These are phyloP conservation scores for Candida hungchunana DNA, from an alignment of 805 yeast genomes.

Conservation along the genomic window DNA sequence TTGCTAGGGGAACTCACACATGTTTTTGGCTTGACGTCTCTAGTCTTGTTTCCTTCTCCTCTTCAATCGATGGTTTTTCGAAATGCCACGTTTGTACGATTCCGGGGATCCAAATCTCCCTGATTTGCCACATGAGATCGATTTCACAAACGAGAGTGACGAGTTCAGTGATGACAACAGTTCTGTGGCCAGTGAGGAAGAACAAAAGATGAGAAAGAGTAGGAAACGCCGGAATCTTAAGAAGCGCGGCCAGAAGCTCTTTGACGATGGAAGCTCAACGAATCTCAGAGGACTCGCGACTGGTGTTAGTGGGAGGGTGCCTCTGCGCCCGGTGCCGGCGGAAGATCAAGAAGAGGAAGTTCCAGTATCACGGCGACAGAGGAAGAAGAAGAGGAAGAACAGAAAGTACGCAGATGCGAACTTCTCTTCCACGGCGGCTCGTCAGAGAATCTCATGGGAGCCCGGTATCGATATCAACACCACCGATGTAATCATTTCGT, in stretches of 20 bases:
- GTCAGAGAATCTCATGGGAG: slow-evolving; percentile 49
- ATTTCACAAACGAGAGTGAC: slow-evolving; percentile 22
- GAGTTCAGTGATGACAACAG: slow-evolving; percentile 18
- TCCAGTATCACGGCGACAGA: not conserved
- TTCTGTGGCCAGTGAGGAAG: slow-evolving; percentile 1
- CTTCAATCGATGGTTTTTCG: too few species aligned
- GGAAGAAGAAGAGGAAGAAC: slow-evolving; percentile 14
- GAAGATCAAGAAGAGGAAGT: too few species aligned
- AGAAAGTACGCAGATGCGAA: slow-evolving; percentile 34
- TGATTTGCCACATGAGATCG: slow-evolving; percentile 30
- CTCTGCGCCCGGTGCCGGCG: too few species aligned
- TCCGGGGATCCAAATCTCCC: slow-evolving; percentile 40
- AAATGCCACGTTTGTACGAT: slow-evolving; percentile 28
- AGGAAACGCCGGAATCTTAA: slow-evolving; percentile 1
- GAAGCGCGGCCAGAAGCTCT: slow-evolving; percentile 11
- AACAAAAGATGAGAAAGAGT: not conserved
- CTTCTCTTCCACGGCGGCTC: slow-evolving; percentile 31
- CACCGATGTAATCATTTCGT: slow-evolving; percentile 45
- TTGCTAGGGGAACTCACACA: too few species aligned
- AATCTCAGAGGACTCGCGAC: too few species aligned
- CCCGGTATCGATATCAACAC: slow-evolving; percentile 54
- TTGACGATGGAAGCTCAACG: not conserved
- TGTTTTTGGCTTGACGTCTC: too few species aligned
- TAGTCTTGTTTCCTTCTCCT: too few species aligned
- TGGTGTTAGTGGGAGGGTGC: too few species aligned